Evolutionary conservation across 306 rosid species (phyloP).

Genomic region (cucumber (Cucumis sativus)): Cucumber_9930_V3 NC_026657.2:16318501-16319000

Average conservation of each 20-base stretch:
- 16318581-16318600: conserved; percentile 4
- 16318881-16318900: neutral
- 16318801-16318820: neutral
- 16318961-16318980: neutral
- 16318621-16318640: neutral
- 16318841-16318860: neutral
- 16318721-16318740: conserved; percentile 34
- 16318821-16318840: neutral
- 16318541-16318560: neutral
- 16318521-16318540: neutral
- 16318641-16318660: neutral
- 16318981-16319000: neutral
- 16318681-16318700: conserved; percentile 41
- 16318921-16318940: neutral
- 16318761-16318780: conserved; percentile 37
- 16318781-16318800: neutral
- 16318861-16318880: neutral
- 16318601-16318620: neutral
- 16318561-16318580: neutral
- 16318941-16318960: neutral
- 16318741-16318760: conserved; percentile 22
- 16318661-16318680: neutral
- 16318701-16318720: conserved; percentile 36
- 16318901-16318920: neutral
- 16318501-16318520: neutral